Conservation (phyloP, 75 land plant species). For the Larix kaempferi region DNA sequence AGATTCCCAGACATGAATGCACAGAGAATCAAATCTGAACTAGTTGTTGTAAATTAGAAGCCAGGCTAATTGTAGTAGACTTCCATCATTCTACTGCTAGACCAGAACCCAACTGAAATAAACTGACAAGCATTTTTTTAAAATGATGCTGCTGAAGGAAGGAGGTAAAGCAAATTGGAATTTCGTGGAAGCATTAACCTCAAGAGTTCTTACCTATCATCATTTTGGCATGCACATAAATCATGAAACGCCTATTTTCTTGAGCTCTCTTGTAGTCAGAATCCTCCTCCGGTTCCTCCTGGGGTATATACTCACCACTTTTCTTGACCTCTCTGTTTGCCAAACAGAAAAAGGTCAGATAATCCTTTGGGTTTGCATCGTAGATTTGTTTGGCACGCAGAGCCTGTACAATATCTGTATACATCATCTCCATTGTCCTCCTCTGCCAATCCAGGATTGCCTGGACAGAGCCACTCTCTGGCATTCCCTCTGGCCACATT, state of each 20-base stretch:
- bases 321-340: slow-evolving; percentile 71
- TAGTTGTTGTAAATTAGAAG: no score
- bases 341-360: slow-evolving; percentile 83
- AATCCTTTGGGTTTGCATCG: slow-evolving; percentile 62
- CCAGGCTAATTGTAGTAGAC: no score
- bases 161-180: no score
- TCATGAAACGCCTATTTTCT: slow-evolving; percentile 80
- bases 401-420: slow-evolving; percentile 59
- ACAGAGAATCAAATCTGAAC: no score
- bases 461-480: slow-evolving; percentile 76
- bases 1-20: no score
- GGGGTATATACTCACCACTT: slow-evolving; percentile 70
- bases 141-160: no score
- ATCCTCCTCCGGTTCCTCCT: slow-evolving; percentile 63
- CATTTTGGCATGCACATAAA: slow-evolving; percentile 91
- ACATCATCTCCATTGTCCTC: slow-evolving; percentile 96
- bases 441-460: slow-evolving; percentile 88
- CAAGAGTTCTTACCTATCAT: slow-evolving; percentile 67
- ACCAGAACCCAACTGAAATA: no score
- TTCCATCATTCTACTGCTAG: no score
- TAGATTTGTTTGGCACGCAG: slow-evolving; percentile 48
- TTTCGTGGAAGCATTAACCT: no score
- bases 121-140: no score
- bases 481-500: slow-evolving; percentile 92
- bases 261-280: slow-evolving; percentile 73